Evolutionary conservation across 345 rosid genomes (phyloP).

Genomic region (Populus euphratica): DNA sequence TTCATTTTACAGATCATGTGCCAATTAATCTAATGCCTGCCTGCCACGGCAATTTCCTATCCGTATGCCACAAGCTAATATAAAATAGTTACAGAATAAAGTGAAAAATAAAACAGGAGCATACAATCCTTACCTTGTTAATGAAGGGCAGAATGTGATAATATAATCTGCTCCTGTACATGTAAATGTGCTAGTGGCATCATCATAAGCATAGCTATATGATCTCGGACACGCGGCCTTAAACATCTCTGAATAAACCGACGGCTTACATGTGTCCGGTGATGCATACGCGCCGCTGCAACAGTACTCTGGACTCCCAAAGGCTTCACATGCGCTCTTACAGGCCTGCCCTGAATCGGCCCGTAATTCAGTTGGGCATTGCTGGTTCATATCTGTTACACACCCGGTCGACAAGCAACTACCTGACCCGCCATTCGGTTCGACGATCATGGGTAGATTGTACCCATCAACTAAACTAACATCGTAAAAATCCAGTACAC

Average conservation of each 20-base stretch:
- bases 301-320: conserved; percentile 28
- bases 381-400: conserved; percentile 18
- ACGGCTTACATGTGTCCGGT: conserved; percentile 31
- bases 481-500: conserved; percentile 23
- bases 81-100: not conserved
- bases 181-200: conserved; percentile 27
- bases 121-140: conserved; percentile 18
- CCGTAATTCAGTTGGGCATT: conserved; percentile 20
- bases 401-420: conserved; percentile 28
- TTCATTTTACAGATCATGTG: not conserved
- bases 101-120: not conserved
- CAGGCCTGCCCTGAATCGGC: conserved; percentile 23
- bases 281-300: conserved; percentile 28
- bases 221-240: conserved; percentile 28
- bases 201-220: conserved; percentile 31
- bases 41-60: not conserved
- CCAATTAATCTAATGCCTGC: no score
- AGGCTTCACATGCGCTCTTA: conserved; percentile 34
- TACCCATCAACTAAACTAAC: conserved; percentile 32
- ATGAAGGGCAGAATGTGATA: conserved; percentile 34
- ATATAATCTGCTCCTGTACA: conserved; percentile 25
- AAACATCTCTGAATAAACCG: conserved; percentile 25
- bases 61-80: conserved; percentile 13
- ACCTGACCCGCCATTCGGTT: conserved; percentile 30
- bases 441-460: conserved; percentile 26